Evolutionary conservation across 225 moss, liverwort and hornwort species (phyloP), one percentile per base, ranked within the genome.

Genomic region (Sphagnum contortum): DNA sequence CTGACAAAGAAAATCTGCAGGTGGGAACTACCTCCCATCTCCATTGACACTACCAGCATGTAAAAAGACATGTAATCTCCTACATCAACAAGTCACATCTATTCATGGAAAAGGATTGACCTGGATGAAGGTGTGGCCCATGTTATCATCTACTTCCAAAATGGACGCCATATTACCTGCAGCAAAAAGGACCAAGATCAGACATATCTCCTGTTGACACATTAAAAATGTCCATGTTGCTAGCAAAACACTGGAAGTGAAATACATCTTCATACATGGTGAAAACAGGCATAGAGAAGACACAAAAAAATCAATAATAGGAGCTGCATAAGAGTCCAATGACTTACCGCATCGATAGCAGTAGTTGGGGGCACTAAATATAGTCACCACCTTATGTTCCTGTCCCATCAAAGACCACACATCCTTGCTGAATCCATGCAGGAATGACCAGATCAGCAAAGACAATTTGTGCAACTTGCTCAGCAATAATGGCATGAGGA

Each of bases 101-200:
- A 9, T 52, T 5, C 6, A 52, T 52, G 52, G 6, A 52, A 6
- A 48, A 46, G 13, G 48, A 71, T 7, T 12, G 10, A 84, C 84
- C 81, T 84, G 84, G 55, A 84, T 84, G 55, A 84, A 84, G 4
- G 84, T 84, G 49, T 84, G 78, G 56, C 78, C 84, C 84, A 81
- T 84, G 47, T 54, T 78, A 59, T 84, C 84, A 64, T 84, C 84
- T 2, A 84, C 84, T 69, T 84, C 84, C 78, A 84, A 78, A 66
- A 84, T 84, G 4, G 84, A 75, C 52, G 84, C 84, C 84, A 84
- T 78, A 45, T 84, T 81, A 12, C 81, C 78, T 84, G 73, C 9
- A 71, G 70, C 8, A 12, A 3, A 52, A n/a, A 9, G 56, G 57
- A 49, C 4, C 59, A 6, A 59, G 58, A 49, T 14, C 63, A 55